phyloP scores from a whole-genome alignment of 1,284 basidiomycete species.

The Phlebopus sp. region DNA sequence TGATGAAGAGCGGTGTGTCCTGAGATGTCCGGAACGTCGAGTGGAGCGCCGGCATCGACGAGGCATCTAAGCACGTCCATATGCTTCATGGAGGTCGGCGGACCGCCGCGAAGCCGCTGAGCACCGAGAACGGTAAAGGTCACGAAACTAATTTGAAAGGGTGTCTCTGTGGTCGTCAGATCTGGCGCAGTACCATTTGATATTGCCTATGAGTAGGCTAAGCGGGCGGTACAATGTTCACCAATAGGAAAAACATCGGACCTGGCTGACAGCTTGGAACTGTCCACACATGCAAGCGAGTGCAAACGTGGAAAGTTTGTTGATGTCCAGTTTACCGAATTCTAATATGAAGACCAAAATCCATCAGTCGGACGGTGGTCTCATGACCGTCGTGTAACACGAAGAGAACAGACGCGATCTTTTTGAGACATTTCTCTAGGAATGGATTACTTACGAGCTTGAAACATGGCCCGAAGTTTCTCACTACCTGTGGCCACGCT shows the following conservation, averaged over 20 bases:
- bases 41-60: constrained; percentile 40
- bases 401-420: constrained; percentile 1
- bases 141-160: constrained; percentile 47
- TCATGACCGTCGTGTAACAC: background rate
- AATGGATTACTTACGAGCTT: constrained; percentile 28
- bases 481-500: constrained; percentile 32
- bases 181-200: constrained; percentile 40
- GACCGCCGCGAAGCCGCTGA: constrained; percentile 31
- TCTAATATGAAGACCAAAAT: constrained; percentile 9
- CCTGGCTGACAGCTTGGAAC: constrained; percentile 31
- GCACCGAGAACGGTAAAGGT: constrained; percentile 43
- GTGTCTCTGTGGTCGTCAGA: constrained; percentile 43
- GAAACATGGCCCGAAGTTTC: constrained; percentile 37
- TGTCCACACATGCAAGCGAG: constrained; percentile 37
- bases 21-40: constrained; percentile 44
- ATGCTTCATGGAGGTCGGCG: constrained; percentile 27
- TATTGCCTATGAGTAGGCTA: constrained; percentile 32
- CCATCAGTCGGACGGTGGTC: background rate
- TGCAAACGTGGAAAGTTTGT: constrained; percentile 38
- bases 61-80: constrained; percentile 41
- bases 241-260: constrained; percentile 15
- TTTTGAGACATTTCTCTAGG: background rate
- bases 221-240: background rate
- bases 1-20: constrained; percentile 52
- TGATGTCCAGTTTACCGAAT: constrained; percentile 22